Base-by-base conservation (phyloP, 208 protist species). In the Crithidia sp. region DNA sequence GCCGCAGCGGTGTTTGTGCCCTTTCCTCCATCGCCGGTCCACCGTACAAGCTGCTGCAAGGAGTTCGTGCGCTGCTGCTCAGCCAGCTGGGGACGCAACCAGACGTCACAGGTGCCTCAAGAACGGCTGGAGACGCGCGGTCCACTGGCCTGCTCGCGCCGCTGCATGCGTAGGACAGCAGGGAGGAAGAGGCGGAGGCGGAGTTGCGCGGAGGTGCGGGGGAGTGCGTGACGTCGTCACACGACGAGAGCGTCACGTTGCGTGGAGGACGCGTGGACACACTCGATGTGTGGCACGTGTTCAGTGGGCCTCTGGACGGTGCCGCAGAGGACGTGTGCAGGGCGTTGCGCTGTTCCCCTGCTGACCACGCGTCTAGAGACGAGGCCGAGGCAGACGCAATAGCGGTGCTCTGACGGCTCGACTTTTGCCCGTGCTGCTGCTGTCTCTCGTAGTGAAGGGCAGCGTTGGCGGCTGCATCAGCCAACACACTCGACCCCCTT, bases 381-480 rank as follows among this genome's bases (percentile, higher is more conserved):
- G 28, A 28, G 28, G 28, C 28, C 28, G 28, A 28, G 28, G 28
- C 28, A 28, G 28, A 28, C 28, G 28, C 1, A 28, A 28, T 28
- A 1, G 28, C 28, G 28, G 28, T 28, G 28, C 28, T 28, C 28
- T 28, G 28, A 28, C 28, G 28, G 28, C 1, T 28, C 28, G 28
- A 28, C 2, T 12, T 14, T 17, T 65, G 44, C 10, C 13, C 44
- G 4, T 40, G 63, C 8, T 57, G 39, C 19, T 43, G 12, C n/a
- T 56, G 61, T 13, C 56, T 67, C 17, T 71, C 78, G 68, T 78
- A 57, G 28, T 45, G 63, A 2, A 72, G 49, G 7, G 78, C 78
- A 4, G 78, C 69, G 17, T 54, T 50, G 28, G 53, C 61, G 12
- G 57, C 79, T n/a, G 64, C 60, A 36, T 44, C 57, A 3, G 40